Conservation (phyloP, 257 asterid species). For the Thymus quinquecostatus region DNA sequence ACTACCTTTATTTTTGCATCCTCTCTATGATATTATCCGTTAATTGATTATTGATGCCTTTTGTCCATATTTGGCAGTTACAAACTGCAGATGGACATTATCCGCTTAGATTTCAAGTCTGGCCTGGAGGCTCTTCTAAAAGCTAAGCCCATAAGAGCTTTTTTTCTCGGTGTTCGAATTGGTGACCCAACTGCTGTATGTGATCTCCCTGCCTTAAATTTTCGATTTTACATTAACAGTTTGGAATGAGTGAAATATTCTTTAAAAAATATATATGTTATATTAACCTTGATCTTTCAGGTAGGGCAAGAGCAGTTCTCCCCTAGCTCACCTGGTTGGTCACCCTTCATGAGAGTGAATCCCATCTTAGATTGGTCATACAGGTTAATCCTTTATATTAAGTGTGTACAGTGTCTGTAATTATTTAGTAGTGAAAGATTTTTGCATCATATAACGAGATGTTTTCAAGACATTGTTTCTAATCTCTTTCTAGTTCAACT, state of each 20-base stretch:
- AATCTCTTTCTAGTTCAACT: not conserved
- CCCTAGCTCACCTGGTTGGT: conserved; percentile 99
- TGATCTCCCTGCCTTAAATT: conserved; percentile 17
- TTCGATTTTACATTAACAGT: conserved; percentile 15
- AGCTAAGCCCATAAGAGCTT: conserved; percentile 74
- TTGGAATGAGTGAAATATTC: not conserved
- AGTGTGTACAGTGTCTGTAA: conserved; percentile 8
- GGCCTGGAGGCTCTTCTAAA: conserved; percentile 85
- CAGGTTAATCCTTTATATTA: conserved; percentile 50
- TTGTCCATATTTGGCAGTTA: conserved; percentile 51
- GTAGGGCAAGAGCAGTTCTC: conserved; percentile 96
- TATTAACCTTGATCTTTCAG: conserved; percentile 42
- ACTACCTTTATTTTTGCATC: not conserved
- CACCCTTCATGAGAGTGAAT: conserved; percentile 98
- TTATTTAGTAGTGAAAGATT: conserved; percentile 16
- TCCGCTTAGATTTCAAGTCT: conserved; percentile 85
- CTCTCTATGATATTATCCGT: conserved; percentile 13
- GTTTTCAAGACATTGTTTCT: not conserved
- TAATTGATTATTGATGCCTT: conserved; percentile 20
- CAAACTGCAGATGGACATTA: conserved; percentile 77
- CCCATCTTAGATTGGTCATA: conserved; percentile 99
- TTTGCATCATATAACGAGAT: conserved; percentile 1
- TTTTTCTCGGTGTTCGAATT: conserved; percentile 91
- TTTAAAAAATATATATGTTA: not conserved
- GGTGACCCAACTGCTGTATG: conserved; percentile 97